Conservation (phyloP, 495 filamentous ascomycete genomes). For the Lentithecium fluviatile region DNA sequence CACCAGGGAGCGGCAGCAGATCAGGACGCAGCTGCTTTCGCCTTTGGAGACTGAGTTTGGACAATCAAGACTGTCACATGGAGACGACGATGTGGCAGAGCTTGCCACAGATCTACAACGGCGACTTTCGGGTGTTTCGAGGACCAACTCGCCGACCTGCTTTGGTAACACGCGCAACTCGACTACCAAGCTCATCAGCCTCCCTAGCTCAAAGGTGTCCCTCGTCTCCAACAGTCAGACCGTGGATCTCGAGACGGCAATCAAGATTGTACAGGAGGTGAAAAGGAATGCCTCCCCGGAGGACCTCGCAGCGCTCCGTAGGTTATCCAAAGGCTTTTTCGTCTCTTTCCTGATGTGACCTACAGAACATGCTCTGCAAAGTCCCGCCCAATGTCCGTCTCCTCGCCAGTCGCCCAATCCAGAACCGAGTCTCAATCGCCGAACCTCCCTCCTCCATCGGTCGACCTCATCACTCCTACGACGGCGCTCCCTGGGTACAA, state of each 20-base stretch:
- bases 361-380: conserved; percentile 24
- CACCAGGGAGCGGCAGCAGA: conserved; percentile 15
- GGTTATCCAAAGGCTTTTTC: background rate
- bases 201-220: conserved; percentile 29
- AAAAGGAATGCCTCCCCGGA: conserved; percentile 43
- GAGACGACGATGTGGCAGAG: conserved; percentile 23
- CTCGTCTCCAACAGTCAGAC: conserved; percentile 21
- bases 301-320: conserved; percentile 42
- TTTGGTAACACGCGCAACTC: conserved; percentile 13
- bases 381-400: conserved; percentile 1
- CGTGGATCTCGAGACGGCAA: conserved; percentile 41
- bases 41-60: conserved; percentile 20
- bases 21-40: conserved; percentile 24
- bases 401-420: conserved; percentile 5
- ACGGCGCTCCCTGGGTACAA: conserved; percentile 31
- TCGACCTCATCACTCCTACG: conserved; percentile 32
- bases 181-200: conserved; percentile 12
- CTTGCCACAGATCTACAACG: conserved; percentile 26
- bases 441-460: conserved; percentile 14
- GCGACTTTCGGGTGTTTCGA: conserved; percentile 22
- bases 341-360: background rate
- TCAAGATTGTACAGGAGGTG: conserved; percentile 41
- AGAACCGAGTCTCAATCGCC: background rate
- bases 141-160: conserved; percentile 21
- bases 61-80: background rate